These are phyloP conservation scores for Auxenochlorella pyrenoidosa DNA, from an alignment of 139 green algal species.

Conservation along the genomic window DNA sequence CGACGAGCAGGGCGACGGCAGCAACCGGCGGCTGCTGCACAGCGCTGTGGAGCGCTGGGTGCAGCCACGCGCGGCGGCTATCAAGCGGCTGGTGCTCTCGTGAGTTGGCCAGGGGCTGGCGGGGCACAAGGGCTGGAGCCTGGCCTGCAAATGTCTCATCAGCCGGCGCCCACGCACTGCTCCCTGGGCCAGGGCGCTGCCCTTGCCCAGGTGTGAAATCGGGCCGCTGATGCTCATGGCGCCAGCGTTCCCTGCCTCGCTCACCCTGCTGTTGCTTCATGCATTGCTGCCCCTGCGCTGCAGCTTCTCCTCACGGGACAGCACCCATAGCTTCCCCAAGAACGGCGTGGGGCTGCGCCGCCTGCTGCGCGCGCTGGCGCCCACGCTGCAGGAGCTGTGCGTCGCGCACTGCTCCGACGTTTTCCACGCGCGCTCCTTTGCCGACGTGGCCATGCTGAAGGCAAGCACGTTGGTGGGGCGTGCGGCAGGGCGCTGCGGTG, in stretches of 20 bases:
- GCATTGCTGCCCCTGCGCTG: background rate
- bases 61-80: background rate
- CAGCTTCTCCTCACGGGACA: slow-evolving; percentile 28
- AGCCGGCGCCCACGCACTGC: too few species aligned
- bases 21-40: slow-evolving; percentile 30
- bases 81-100: slow-evolving; percentile 31
- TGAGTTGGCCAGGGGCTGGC: background rate
- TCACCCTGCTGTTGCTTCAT: background rate
- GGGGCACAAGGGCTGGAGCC: background rate
- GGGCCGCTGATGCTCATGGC: background rate
- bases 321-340: slow-evolving; percentile 24
- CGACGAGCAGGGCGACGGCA: background rate
- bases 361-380: background rate
- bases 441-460: slow-evolving; percentile 6
- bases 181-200: too few species aligned
- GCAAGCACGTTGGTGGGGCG: background rate
- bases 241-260: too few species aligned
- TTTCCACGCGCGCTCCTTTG: slow-evolving; percentile 17
- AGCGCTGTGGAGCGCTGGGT: slow-evolving; percentile 31
- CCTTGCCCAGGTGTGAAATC: background rate
- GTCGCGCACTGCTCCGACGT: slow-evolving; percentile 36
- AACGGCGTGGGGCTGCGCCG: slow-evolving; percentile 5
- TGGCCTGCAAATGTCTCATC: background rate
- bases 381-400: slow-evolving; percentile 25
- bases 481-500: too few species aligned